These are phyloP conservation scores for Tetradesmus lagerheimii DNA, from an alignment of 139 green algal species.

Conservation along the genomic window DNA sequence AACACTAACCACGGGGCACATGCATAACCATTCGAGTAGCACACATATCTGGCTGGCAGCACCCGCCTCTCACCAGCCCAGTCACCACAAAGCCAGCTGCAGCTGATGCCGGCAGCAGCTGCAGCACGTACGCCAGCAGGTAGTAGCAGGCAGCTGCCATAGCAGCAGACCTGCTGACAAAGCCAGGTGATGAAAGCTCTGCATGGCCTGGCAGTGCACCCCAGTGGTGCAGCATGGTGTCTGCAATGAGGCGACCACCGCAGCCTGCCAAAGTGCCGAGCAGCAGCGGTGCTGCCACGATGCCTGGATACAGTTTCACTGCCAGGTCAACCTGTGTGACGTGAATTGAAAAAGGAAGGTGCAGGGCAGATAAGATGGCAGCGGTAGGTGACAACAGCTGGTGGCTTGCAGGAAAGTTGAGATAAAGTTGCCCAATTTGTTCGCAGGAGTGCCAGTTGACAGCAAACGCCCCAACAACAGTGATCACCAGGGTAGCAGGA, in stretches of 20 bases:
- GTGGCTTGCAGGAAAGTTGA: background rate
- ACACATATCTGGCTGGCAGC: too few relatives aligned
- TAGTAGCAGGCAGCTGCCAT: conserved; percentile 52
- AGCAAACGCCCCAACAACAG: too few relatives aligned
- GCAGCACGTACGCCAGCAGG: conserved; percentile 49
- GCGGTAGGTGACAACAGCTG: too few relatives aligned
- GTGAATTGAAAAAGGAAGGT: background rate
- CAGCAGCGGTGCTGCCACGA: conserved; percentile 58
- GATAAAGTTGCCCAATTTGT: too few relatives aligned
- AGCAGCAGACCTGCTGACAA: conserved; percentile 50
- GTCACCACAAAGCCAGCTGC: conserved; percentile 55
- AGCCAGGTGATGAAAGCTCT: conserved; percentile 55
- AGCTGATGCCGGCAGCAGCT: conserved; percentile 48
- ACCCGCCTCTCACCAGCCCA: conserved; percentile 13
- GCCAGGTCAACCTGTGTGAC: conserved; percentile 47
- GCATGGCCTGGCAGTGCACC: conserved; percentile 40
- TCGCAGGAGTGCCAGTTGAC: background rate
- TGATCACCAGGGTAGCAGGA: too few relatives aligned
- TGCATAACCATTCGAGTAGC: too few relatives aligned
- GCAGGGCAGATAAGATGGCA: too few relatives aligned
- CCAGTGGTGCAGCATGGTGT: conserved; percentile 46
- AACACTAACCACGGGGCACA: too few relatives aligned
- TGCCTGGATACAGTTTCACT: conserved; percentile 53
- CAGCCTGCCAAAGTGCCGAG: conserved; percentile 62
- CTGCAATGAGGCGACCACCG: conserved; percentile 57